These are phyloP conservation scores for Didymella segeticola DNA, from an alignment of 2,329 filamentous ascomycete species.

Conservation along the genomic window DNA sequence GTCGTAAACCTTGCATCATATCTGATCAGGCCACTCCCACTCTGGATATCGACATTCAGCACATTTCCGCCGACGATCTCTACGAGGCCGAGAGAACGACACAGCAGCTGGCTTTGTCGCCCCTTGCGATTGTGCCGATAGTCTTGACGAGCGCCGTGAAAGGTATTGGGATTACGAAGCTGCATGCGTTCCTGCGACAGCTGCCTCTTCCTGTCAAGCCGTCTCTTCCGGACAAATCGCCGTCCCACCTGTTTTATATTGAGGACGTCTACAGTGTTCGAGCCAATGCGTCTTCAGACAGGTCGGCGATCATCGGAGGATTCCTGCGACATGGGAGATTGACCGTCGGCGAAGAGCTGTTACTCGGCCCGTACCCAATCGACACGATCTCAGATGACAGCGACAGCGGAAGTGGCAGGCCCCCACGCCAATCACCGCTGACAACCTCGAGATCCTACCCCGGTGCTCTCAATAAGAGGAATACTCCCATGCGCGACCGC, in stretches of 20 bases:
- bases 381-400: conserved; percentile 45
- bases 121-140: conserved; percentile 72
- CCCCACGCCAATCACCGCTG: conserved; percentile 33
- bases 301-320: conserved; percentile 75
- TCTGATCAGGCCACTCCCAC: conserved; percentile 34
- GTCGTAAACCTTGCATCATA: conserved; percentile 76
- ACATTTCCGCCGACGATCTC: conserved; percentile 63
- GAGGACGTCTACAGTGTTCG: conserved; percentile 79
- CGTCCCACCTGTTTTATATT: conserved; percentile 78
- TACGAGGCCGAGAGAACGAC: conserved; percentile 65
- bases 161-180: conserved; percentile 78
- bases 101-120: conserved; percentile 57
- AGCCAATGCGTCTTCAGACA: conserved; percentile 52
- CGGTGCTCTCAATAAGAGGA: conserved; percentile 50
- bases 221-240: conserved; percentile 45
- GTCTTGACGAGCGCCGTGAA: conserved; percentile 86
- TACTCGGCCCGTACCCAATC: conserved; percentile 73
- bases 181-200: conserved; percentile 81
- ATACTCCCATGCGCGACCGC: conserved; percentile 20
- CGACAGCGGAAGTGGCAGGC: conserved; percentile 42
- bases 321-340: conserved; percentile 81
- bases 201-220: conserved; percentile 67
- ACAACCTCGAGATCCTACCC: conserved; percentile 57
- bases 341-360: conserved; percentile 76
- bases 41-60: conserved; percentile 56